These are phyloP conservation scores for Colletotrichum tamarilloi DNA, from an alignment of 2,329 filamentous ascomycete genomes.

Conservation along the genomic window DNA sequence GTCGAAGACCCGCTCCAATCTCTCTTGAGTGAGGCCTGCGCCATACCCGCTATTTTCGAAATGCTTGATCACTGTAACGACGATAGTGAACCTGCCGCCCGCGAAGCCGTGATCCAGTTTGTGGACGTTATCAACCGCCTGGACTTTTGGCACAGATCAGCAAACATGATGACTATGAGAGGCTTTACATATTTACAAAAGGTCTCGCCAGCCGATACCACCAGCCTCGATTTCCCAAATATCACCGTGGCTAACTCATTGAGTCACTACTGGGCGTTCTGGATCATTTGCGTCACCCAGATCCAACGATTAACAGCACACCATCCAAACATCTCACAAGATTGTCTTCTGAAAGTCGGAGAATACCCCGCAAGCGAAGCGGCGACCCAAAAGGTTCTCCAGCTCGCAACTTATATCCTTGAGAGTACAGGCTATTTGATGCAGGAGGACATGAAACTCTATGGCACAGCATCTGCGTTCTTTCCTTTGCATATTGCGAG, in stretches of 20 bases:
- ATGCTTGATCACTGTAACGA: neutral
- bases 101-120: neutral
- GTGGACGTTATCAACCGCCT: slow-evolving; percentile 12
- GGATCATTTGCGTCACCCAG: slow-evolving; percentile 47
- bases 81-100: neutral
- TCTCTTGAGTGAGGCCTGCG: slow-evolving; percentile 44
- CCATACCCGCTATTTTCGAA: slow-evolving; percentile 41
- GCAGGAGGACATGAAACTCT: slow-evolving; percentile 52
- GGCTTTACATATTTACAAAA: neutral
- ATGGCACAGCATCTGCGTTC: slow-evolving; percentile 48
- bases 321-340: slow-evolving; percentile 38
- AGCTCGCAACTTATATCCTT: neutral
- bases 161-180: slow-evolving; percentile 4
- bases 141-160: slow-evolving; percentile 21
- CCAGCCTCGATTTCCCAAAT: slow-evolving; percentile 44
- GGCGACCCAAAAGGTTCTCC: neutral
- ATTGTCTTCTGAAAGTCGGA: slow-evolving; percentile 38
- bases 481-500: slow-evolving; percentile 43
- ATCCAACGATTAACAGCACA: slow-evolving; percentile 37
- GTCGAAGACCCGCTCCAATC: slow-evolving; percentile 45
- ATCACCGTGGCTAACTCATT: slow-evolving; percentile 50
- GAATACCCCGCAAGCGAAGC: neutral
- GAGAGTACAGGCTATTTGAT: slow-evolving; percentile 50
- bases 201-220: neutral
- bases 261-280: slow-evolving; percentile 52